These are phyloP conservation scores for Phoma sp. DNA, from an alignment of 2,329 filamentous ascomycete species.

Conservation along the genomic window DNA sequence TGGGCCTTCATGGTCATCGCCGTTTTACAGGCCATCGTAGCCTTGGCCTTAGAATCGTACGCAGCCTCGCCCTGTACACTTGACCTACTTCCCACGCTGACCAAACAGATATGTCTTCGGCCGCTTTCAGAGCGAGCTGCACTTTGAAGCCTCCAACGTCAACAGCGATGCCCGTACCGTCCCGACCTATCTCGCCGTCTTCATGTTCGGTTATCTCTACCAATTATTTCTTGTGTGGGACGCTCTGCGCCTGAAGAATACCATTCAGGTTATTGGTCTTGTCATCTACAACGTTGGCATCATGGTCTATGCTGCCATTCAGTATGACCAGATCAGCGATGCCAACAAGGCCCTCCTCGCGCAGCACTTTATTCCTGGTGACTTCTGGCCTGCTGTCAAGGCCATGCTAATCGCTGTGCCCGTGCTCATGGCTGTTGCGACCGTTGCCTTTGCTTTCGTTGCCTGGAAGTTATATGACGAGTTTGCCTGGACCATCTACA, in stretches of 20 bases:
- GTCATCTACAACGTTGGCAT: constrained; percentile 92
- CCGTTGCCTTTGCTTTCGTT: constrained; percentile 73
- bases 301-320: constrained; percentile 89
- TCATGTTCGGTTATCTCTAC: constrained; percentile 97
- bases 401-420: constrained; percentile 87
- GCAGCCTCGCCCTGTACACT: constrained; percentile 45
- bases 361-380: constrained; percentile 53
- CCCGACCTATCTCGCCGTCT: constrained; percentile 92
- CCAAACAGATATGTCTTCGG: constrained; percentile 80
- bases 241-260: constrained; percentile 92
- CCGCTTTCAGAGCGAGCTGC: constrained; percentile 72
- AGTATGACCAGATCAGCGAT: constrained; percentile 85
- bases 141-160: constrained; percentile 48
- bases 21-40: constrained; percentile 76
- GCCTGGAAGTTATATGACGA: constrained; percentile 98
- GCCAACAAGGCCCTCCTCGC: constrained; percentile 66
- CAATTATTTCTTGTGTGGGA: constrained; percentile 90
- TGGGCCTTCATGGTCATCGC: constrained; percentile 81
- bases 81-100: constrained; percentile 15
- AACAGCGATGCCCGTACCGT: constrained; percentile 67
- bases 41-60: constrained; percentile 85
- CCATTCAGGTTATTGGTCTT: constrained; percentile 95
- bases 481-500: constrained; percentile 99
- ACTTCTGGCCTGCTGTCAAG: constrained; percentile 72
- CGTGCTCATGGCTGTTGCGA: constrained; percentile 77